Evolutionary conservation across 768 basidiomycete genomes (phyloP).

Genomic region (Panellus pusillus): DNA sequence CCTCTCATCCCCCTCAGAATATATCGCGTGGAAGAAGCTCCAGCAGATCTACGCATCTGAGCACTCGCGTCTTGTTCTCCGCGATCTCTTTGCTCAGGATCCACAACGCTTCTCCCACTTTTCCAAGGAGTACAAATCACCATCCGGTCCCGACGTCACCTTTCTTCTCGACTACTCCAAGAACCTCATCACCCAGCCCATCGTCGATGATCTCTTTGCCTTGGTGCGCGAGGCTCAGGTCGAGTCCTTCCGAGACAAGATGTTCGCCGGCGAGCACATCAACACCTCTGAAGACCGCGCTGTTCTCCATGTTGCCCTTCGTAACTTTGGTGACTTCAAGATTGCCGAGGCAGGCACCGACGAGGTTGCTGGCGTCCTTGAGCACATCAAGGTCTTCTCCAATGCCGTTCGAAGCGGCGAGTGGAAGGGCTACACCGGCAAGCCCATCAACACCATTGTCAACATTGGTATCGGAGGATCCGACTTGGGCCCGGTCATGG

Average conservation of each 20-base stretch:
- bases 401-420: slow-evolving; percentile 79
- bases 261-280: slow-evolving; percentile 96
- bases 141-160: slow-evolving; percentile 65
- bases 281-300: slow-evolving; percentile 98
- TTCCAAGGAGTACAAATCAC: slow-evolving; percentile 71
- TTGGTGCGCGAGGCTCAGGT: slow-evolving; percentile 87
- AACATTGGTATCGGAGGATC: slow-evolving; percentile 99
- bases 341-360: slow-evolving; percentile 80
- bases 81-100: slow-evolving; percentile 91
- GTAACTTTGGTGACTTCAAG: slow-evolving; percentile 73
- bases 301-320: slow-evolving; percentile 91
- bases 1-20: slow-evolving; percentile 53
- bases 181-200: slow-evolving; percentile 87
- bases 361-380: slow-evolving; percentile 80
- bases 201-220: slow-evolving; percentile 72
- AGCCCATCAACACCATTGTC: slow-evolving; percentile 90
- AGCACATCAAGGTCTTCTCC: slow-evolving; percentile 90
- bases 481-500: slow-evolving; percentile 98
- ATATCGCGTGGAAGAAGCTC: slow-evolving; percentile 88
- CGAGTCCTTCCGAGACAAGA: slow-evolving; percentile 82
- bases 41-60: slow-evolving; percentile 79
- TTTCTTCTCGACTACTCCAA: slow-evolving; percentile 97
- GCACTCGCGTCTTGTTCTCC: slow-evolving; percentile 74
- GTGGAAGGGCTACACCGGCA: slow-evolving; percentile 98
- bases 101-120: slow-evolving; percentile 85